Conservation (phyloP, 148 eudicot species). For the Amaranthus palmeri region DNA sequence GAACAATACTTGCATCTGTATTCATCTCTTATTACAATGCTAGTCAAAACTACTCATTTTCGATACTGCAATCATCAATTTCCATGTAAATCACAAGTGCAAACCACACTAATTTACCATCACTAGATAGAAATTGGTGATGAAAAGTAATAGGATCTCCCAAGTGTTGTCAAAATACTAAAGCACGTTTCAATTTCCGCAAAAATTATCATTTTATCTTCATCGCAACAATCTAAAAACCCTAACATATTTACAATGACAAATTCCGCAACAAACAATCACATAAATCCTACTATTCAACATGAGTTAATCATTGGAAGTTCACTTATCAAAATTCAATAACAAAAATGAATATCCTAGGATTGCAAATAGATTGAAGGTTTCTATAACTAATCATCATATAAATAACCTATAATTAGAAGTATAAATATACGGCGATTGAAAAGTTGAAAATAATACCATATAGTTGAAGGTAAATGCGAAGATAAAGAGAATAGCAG, state of each 20-base stretch:
- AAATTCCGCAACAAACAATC: not conserved
- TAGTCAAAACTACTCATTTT: no score
- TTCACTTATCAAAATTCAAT: not conserved
- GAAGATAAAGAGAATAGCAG: slow-evolving; percentile 38
- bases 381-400: not conserved
- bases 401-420: no score
- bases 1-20: no score
- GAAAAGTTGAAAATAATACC: slow-evolving; percentile 29
- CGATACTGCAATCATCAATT: no score
- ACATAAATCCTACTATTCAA: not conserved
- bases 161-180: not conserved
- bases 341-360: not conserved
- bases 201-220: not conserved
- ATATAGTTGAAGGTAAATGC: slow-evolving; percentile 39
- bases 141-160: no score
- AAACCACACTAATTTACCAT: no score
- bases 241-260: slow-evolving; percentile 7
- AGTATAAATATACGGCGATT: no score
- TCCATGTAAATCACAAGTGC: no score
- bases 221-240: not conserved
- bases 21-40: no score
- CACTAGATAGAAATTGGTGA: no score
- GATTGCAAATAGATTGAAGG: not conserved
- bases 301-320: not conserved
- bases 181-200: not conserved